phyloP scores from a whole-genome alignment of 2,329 filamentous ascomycete species.

The Graphilbum sp. region DNA sequence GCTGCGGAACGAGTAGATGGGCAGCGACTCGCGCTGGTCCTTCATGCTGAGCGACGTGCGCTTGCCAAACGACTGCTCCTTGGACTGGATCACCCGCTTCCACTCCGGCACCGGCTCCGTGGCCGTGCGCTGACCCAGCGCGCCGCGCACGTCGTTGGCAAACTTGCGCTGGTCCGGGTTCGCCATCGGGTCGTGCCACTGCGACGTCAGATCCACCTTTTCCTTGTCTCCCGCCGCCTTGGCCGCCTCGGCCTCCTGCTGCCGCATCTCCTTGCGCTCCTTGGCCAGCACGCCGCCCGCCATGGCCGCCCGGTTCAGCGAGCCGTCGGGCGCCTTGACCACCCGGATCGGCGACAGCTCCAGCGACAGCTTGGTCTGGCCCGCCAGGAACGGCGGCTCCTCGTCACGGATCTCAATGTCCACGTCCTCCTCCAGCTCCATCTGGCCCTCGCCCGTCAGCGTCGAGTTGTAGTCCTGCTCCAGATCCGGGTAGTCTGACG shows the following conservation, averaged over 20 bases:
- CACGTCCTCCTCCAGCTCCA: conserved; percentile 90
- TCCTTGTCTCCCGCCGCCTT: conserved; percentile 66
- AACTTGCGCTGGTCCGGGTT: conserved; percentile 73
- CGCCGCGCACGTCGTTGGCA: conserved; percentile 65
- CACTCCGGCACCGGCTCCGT: conserved; percentile 68
- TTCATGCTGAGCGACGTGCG: conserved; percentile 87
- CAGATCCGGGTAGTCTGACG: conserved; percentile 83
- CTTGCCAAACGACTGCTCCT: conserved; percentile 68
- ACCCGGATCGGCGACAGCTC: conserved; percentile 92
- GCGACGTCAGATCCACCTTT: conserved; percentile 69
- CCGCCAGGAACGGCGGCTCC: conserved; percentile 87
- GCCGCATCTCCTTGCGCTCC: conserved; percentile 74
- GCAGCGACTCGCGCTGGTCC: conserved; percentile 77
- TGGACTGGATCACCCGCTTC: conserved; percentile 70
- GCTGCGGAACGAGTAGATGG: conserved; percentile 75
- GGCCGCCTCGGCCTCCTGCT: conserved; percentile 70
- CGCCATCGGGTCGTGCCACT: conserved; percentile 97
- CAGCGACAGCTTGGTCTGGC: conserved; percentile 90
- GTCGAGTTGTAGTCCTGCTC: conserved; percentile 89
- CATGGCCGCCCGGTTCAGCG: conserved; percentile 92
- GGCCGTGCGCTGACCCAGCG: conserved; percentile 39
- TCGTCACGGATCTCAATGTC: conserved; percentile 96
- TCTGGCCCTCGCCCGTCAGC: conserved; percentile 66
- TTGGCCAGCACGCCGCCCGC: conserved; percentile 76
- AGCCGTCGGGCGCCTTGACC: conserved; percentile 96